Evolutionary conservation across 805 yeast genomes (phyloP).

Genomic region (Torulaspora maleeae): DNA sequence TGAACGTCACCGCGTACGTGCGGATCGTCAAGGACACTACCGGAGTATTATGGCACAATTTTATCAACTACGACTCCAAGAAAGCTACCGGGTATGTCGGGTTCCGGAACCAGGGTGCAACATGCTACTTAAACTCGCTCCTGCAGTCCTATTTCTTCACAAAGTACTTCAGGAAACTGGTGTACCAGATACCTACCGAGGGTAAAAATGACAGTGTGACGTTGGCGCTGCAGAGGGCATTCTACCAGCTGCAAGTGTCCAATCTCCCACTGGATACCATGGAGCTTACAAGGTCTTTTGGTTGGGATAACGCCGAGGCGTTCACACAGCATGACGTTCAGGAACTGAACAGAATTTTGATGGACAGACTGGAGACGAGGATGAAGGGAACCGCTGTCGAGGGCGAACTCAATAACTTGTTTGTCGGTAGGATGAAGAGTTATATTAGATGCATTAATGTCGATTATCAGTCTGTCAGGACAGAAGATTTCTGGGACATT

Average conservation of each 20-base stretch:
- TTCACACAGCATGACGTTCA: conserved; percentile 98
- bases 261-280: conserved; percentile 73
- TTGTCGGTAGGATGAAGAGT: conserved; percentile 96
- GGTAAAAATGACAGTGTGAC: conserved; percentile 62
- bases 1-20: conserved; percentile 74
- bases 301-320: conserved; percentile 95
- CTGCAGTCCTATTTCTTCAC: conserved; percentile 89
- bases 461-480: conserved; percentile 84
- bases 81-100: conserved; percentile 88
- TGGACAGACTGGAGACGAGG: conserved; percentile 86
- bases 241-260: conserved; percentile 73
- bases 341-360: conserved; percentile 87
- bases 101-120: conserved; percentile 93
- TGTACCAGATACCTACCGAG: conserved; percentile 83
- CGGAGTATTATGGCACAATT: conserved; percentile 91
- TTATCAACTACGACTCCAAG: conserved; percentile 78
- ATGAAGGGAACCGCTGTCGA: conserved; percentile 87
- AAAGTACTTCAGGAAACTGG: conserved; percentile 72
- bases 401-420: conserved; percentile 68
- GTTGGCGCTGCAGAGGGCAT: conserved; percentile 79
- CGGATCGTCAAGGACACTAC: conserved; percentile 82
- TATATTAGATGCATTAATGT: conserved; percentile 90
- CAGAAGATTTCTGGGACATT: conserved; percentile 97
- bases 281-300: conserved; percentile 86
- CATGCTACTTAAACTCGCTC: conserved; percentile 91